Conservation (phyloP, 345 rosid species). For the Jatropha curcas region DNA sequence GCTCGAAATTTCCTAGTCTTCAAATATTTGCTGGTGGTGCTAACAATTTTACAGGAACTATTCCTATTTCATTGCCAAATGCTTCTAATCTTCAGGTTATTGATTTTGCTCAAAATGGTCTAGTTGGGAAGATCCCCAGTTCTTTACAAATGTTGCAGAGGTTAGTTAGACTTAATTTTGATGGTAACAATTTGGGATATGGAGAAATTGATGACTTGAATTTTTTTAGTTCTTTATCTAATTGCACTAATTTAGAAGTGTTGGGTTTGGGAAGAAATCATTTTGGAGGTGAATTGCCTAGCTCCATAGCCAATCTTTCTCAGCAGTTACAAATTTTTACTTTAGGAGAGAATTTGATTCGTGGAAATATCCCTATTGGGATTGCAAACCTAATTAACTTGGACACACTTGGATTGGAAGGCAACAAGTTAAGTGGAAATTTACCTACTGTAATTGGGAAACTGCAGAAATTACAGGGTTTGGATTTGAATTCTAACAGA, state of each 20-base stretch:
- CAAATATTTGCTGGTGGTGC: slow-evolving; percentile 25
- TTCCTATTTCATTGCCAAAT: slow-evolving; percentile 29
- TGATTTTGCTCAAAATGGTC: slow-evolving; percentile 27
- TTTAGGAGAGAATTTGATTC: slow-evolving; percentile 13
- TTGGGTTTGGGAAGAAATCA: slow-evolving; percentile 13
- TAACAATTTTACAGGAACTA: slow-evolving; percentile 29
- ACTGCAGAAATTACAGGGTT: slow-evolving; percentile 15
- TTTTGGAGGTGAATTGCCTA: slow-evolving; percentile 35
- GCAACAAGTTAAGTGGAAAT: slow-evolving; percentile 25
- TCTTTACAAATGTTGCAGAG: slow-evolving; percentile 16
- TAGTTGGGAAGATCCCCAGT: slow-evolving; percentile 17
- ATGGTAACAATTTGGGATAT: slow-evolving; percentile 22
- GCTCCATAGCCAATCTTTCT: slow-evolving; percentile 25
- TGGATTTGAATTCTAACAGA: slow-evolving; percentile 6
- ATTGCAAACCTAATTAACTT: slow-evolving; percentile 20
- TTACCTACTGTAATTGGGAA: slow-evolving; percentile 24
- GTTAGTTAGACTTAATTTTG: slow-evolving; percentile 32
- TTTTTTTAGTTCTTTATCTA: slow-evolving; percentile 29
- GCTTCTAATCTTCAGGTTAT: slow-evolving; percentile 27
- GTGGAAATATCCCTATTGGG: slow-evolving; percentile 23
- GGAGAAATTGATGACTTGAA: slow-evolving; percentile 21
- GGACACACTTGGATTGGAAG: slow-evolving; percentile 12
- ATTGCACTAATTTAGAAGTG: slow-evolving; percentile 24
- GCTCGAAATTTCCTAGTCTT: slow-evolving; percentile 24
- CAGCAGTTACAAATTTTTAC: slow-evolving; percentile 4